These are phyloP conservation scores for Leucaena leucocephala DNA, from an alignment of 306 rosid genomes.

Conservation along the genomic window DNA sequence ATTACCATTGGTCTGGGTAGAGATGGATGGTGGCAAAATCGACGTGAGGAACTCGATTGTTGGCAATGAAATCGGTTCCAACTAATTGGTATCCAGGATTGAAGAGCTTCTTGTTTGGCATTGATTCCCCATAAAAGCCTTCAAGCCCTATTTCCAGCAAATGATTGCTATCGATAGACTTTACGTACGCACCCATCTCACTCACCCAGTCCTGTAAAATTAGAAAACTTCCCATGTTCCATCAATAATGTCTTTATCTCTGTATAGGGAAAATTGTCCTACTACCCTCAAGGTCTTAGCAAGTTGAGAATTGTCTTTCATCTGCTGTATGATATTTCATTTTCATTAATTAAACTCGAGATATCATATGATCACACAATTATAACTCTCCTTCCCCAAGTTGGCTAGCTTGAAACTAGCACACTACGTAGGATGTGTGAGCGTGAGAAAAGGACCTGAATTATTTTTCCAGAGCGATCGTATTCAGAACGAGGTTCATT, in stretches of 20 bases:
- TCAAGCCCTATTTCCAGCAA: constrained; percentile 47
- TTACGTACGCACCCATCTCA: constrained; percentile 45
- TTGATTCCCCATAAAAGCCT: constrained; percentile 51
- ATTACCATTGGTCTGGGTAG: constrained; percentile 53
- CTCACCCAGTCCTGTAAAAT: constrained; percentile 48
- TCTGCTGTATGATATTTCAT: background rate
- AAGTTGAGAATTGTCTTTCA: background rate
- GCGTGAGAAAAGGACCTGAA: constrained; percentile 40
- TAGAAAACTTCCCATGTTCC: background rate
- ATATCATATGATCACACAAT: background rate
- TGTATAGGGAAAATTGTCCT: background rate
- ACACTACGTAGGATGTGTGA: background rate
- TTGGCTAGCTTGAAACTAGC: background rate
- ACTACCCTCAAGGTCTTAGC: background rate
- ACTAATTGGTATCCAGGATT: constrained; percentile 44
- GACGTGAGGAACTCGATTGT: constrained; percentile 40
- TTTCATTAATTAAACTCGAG: background rate
- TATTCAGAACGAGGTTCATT: constrained; percentile 48
- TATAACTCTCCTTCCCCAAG: background rate
- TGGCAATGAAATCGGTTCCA: constrained; percentile 54
- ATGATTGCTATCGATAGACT: constrained; percentile 46
- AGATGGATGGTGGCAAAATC: constrained; percentile 54
- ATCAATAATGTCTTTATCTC: background rate
- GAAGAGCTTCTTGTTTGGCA: constrained; percentile 30
- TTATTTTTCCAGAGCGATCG: constrained; percentile 28